These are phyloP conservation scores for Oryza glumipatula DNA, from an alignment of 176 grass and related monocot genomes.

Conservation along the genomic window DNA sequence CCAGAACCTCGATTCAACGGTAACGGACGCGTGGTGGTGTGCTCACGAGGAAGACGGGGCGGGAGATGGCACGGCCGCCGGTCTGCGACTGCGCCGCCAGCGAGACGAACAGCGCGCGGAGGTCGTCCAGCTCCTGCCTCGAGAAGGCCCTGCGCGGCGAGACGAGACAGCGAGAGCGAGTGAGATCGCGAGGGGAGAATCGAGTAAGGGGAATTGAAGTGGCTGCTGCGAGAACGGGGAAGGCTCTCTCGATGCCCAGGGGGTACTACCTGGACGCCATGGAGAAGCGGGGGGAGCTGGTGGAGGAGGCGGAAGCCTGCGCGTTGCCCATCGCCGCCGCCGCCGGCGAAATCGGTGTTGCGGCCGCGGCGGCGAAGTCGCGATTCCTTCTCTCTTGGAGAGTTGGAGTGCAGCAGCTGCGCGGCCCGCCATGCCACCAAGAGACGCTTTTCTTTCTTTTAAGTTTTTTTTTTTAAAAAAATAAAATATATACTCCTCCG, in stretches of 20 bases:
- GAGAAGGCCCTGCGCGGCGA: conserved; percentile 66
- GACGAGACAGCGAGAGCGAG: background rate
- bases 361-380: background rate
- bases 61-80: conserved; percentile 64
- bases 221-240: background rate
- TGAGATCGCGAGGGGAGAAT: background rate
- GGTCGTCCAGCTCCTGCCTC: conserved; percentile 76
- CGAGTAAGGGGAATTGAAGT: no score
- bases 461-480: no score
- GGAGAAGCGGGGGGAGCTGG: conserved; percentile 44
- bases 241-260: background rate
- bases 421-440: conserved; percentile 34
- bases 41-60: conserved; percentile 71
- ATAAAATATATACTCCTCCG: no score
- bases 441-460: background rate
- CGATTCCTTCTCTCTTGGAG: background rate
- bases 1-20: background rate
- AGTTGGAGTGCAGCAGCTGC: background rate
- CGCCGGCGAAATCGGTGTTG: conserved; percentile 24
- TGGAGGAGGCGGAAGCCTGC: conserved; percentile 47
- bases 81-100: conserved; percentile 66
- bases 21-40: no score
- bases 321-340: conserved; percentile 72
- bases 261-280: conserved; percentile 56
- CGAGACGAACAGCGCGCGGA: conserved; percentile 65